Evolutionary conservation across 2,329 filamentous ascomycete species (phyloP), one percentile per base, ranked within the genome.

Genomic region (Seiridium cupressi): DNA sequence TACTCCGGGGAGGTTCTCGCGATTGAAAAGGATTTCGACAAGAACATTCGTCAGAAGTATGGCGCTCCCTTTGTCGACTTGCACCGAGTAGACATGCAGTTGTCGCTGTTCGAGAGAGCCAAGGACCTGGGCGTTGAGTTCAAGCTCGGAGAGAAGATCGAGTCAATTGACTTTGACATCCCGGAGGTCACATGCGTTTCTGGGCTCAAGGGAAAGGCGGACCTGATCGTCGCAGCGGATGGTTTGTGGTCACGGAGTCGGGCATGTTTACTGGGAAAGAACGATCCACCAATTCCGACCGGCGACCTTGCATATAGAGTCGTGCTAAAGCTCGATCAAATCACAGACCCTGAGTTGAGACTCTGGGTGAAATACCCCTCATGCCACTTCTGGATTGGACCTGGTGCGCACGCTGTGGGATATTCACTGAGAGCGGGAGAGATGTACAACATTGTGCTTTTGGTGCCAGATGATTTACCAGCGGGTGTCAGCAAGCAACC

Each of bases 231-330:
- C 1, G 87, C 80, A 0, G 85, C 86, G 0, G 88, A 90, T 63
- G 88, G 88, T 0, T 72, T 90, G 0, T 88, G 86, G 84, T 88
- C 85, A 2, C 74, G 76, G 10, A 85, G 81, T 49, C 78, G 86
- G 0, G 77, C 80, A 55, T 73, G 73, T 3, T 80, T 84, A 13
- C 69, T 84, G 0, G 78, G 77, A 0, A 72, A 68, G 0, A 73
- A 76, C 3, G 81, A 83, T 42, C 72, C 75, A 4, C 84, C 87
- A 0, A 69, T 81, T 6, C 81, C 84, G 0, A 89, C 86, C 0
- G 87, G 87, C 0, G 87, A 90, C 68, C 70, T 90, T 11, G 88
- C 87, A 1, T 90, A 89, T 66, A 78, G 87, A 1, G 82, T 89
- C 40, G 81, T 88, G 0, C 74, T 90, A 3, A 70, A 74, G 0